phyloP scores from a whole-genome alignment of 176 grass and related monocot genomes.

The Secale cereale region DNA sequence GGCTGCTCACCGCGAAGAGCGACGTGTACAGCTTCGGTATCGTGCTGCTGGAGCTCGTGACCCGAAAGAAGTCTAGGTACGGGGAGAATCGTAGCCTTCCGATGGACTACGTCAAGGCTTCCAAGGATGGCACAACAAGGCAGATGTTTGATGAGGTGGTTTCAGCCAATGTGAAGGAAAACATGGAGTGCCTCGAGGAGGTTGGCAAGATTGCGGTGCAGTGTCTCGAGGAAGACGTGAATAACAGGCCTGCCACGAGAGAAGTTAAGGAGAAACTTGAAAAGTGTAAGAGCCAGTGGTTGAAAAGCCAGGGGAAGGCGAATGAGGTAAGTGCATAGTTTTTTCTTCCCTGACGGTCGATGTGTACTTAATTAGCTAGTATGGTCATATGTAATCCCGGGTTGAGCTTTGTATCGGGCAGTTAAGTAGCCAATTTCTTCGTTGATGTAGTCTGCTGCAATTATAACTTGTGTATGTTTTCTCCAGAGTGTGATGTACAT shows the following conservation, averaged over 20 bases:
- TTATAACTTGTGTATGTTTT: too few relatives aligned
- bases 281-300: not conserved
- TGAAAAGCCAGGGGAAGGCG: not conserved
- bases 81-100: not conserved
- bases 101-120: not conserved
- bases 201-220: not conserved
- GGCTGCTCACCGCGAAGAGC: conserved; percentile 23
- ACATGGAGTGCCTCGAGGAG: not conserved
- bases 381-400: too few relatives aligned
- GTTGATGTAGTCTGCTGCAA: too few relatives aligned
- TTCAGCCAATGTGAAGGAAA: not conserved
- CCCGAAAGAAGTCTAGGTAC: not conserved
- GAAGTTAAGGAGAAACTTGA: not conserved
- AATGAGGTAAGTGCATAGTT: too few relatives aligned
- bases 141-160: not conserved
- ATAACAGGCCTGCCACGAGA: not conserved
- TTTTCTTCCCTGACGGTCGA: too few relatives aligned
- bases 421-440: too few relatives aligned
- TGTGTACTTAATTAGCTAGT: too few relatives aligned
- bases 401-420: too few relatives aligned
- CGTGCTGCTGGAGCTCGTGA: conserved; percentile 39
- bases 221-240: not conserved
- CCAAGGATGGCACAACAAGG: not conserved
- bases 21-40: conserved; percentile 58
- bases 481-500: too few relatives aligned